phyloP scores from a whole-genome alignment of 139 green algal genomes.

The Micromonas pusilla region DNA sequence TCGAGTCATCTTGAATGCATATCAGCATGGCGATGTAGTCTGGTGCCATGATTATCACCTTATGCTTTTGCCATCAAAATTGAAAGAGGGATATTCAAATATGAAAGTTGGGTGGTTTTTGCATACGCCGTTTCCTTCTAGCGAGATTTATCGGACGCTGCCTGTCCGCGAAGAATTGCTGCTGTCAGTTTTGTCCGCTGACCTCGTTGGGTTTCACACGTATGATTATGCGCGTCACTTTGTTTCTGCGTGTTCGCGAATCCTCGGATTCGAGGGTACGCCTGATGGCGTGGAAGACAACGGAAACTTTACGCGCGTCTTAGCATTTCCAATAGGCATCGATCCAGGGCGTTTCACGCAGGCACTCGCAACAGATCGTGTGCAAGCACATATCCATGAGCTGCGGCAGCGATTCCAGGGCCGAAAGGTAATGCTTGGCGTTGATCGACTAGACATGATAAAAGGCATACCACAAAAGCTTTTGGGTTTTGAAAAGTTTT shows the following conservation, averaged over 20 bases:
- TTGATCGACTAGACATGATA: conserved; percentile 99
- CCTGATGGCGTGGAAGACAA: conserved; percentile 90
- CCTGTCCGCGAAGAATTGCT: conserved; percentile 88
- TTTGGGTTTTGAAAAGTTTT: conserved; percentile 97
- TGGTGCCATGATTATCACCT: conserved; percentile 99
- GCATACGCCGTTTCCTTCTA: conserved; percentile 94
- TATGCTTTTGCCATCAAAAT: conserved; percentile 71
- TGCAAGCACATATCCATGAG: conserved; percentile 80
- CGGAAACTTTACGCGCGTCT: conserved; percentile 45
- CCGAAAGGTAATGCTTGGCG: conserved; percentile 87
- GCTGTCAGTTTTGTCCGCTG: conserved; percentile 82
- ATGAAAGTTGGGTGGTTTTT: conserved; percentile 79
- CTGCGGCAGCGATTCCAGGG: conserved; percentile 66
- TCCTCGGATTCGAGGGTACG: conserved; percentile 90
- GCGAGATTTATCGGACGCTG: conserved; percentile 95
- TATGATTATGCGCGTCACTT: conserved; percentile 99
- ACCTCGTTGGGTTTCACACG: conserved; percentile 96
- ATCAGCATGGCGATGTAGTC: conserved; percentile 54
- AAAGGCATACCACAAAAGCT: conserved; percentile 99
- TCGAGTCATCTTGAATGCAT: conserved; percentile 67
- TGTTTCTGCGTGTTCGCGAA: conserved; percentile 85
- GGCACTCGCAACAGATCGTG: conserved; percentile 73
- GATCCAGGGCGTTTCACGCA: conserved; percentile 89
- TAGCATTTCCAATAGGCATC: conserved; percentile 86
- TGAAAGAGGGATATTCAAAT: background rate